Evolutionary conservation across 2,329 filamentous ascomycete species (phyloP).

Genomic region (Aspergillus ustus): DNA sequence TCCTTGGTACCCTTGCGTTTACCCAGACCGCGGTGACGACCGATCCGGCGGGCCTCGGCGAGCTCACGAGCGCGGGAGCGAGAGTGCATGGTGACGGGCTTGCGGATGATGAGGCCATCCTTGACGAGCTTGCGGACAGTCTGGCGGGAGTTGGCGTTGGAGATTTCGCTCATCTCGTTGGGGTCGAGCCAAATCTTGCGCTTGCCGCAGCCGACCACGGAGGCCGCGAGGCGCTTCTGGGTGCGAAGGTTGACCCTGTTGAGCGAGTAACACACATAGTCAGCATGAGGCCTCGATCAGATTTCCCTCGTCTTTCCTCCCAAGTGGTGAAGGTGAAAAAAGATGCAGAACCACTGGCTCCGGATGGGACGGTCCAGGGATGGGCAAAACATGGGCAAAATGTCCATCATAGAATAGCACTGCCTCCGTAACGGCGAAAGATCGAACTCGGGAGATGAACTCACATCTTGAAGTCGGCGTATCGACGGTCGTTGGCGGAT

Average conservation of each 20-base stretch:
- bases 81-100: slow-evolving; percentile 99
- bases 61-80: slow-evolving; percentile 94
- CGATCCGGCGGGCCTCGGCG: slow-evolving; percentile 90
- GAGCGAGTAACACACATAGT: slow-evolving; percentile 35
- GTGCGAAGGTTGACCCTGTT: slow-evolving; percentile 98
- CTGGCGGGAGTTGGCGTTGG: slow-evolving; percentile 99
- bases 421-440: slow-evolving; percentile 22
- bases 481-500: slow-evolving; percentile 52
- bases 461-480: slow-evolving; percentile 53
- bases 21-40: slow-evolving; percentile 98
- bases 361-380: slow-evolving; percentile 16
- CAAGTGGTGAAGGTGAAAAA: background rate
- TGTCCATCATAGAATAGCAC: slow-evolving; percentile 26
- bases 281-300: slow-evolving; percentile 33
- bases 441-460: slow-evolving; percentile 37
- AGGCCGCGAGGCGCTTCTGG: slow-evolving; percentile 99
- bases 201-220: slow-evolving; percentile 98
- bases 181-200: slow-evolving; percentile 99
- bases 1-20: slow-evolving; percentile 99
- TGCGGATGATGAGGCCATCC: slow-evolving; percentile 99
- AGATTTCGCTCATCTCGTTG: slow-evolving; percentile 99
- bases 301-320: background rate
- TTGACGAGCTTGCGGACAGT: slow-evolving; percentile 99
- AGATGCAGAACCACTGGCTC: slow-evolving; percentile 9
- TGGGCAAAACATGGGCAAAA: slow-evolving; percentile 18